A percentile compares a stretch with the other conserved stretches of the same genome.
These are phyloP conservation scores for Phoma sp. DNA, from an alignment of 2,329 filamentous ascomycete genomes.

Conservation along the genomic window DNA sequence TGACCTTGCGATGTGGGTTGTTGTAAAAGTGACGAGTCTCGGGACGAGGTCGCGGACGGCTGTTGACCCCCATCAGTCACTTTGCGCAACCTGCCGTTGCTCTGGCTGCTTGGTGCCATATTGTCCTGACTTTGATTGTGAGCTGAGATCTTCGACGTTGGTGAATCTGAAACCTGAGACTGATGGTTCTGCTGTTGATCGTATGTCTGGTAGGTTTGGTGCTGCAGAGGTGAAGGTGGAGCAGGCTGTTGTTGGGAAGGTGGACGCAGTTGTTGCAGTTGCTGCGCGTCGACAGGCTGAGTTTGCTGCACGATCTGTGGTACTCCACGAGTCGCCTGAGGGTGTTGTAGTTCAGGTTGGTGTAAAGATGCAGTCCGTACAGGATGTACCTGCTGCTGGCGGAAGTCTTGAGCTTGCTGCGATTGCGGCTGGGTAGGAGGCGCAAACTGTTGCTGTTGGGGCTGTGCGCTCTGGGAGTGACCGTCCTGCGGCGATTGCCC, in stretches of 20 bases:
- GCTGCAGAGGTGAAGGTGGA: constrained; percentile 46
- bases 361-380: constrained; percentile 38
- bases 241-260: constrained; percentile 44
- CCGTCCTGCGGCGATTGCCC: constrained; percentile 36
- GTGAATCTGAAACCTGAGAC: constrained; percentile 32
- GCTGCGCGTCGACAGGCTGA: constrained; percentile 36
- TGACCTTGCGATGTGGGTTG: constrained; percentile 47
- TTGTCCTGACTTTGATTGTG: constrained; percentile 42
- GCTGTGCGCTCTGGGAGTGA: constrained; percentile 33
- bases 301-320: constrained; percentile 40
- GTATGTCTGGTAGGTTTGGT: constrained; percentile 40
- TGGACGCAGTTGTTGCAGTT: constrained; percentile 41
- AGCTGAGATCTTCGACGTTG: constrained; percentile 36
- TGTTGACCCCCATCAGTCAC: constrained; percentile 39
- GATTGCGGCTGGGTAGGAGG: constrained; percentile 37
- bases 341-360: constrained; percentile 41
- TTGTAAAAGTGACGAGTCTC: constrained; percentile 45
- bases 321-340: constrained; percentile 38
- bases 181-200: constrained; percentile 40
- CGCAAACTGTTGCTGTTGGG: constrained; percentile 34
- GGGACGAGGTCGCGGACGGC: constrained; percentile 39
- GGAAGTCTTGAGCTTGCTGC: constrained; percentile 42
- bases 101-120: constrained; percentile 38
- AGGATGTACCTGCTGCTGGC: constrained; percentile 33
- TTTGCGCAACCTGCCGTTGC: constrained; percentile 44